These are phyloP conservation scores for Bacidia gigantensis DNA, from an alignment of 495 filamentous ascomycete species.

Conservation along the genomic window DNA sequence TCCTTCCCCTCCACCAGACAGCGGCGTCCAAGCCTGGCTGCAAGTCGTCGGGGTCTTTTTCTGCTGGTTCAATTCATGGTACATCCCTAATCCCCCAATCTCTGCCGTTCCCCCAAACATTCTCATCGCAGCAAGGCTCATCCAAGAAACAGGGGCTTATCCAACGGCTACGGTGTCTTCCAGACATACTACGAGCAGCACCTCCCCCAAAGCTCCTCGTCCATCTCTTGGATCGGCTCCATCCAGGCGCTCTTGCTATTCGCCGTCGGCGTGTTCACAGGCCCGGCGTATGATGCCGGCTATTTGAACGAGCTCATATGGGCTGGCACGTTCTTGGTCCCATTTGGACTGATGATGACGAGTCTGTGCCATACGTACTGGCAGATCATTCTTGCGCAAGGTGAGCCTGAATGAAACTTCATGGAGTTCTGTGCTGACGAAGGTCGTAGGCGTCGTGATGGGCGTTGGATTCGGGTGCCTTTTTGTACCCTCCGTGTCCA, in stretches of 20 bases:
- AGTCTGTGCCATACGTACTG: constrained; percentile 42
- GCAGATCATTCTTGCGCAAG: constrained; percentile 46
- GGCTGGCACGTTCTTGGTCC: constrained; percentile 44
- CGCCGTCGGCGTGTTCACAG: constrained; percentile 46
- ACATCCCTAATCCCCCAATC: not conserved
- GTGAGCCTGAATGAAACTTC: not conserved
- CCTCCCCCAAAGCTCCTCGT: constrained; percentile 1
- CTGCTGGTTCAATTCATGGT: constrained; percentile 25
- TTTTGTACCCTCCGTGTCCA: constrained; percentile 45
- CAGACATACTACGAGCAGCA: constrained; percentile 28
- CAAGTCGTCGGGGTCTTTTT: constrained; percentile 20
- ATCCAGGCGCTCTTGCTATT: constrained; percentile 56
- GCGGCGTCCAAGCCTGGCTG: constrained; percentile 21
- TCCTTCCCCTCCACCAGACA: constrained; percentile 13
- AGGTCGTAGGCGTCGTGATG: constrained; percentile 27
- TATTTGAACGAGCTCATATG: constrained; percentile 43
- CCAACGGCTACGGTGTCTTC: constrained; percentile 21
- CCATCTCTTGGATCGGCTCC: constrained; percentile 48
- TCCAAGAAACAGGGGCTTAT: constrained; percentile 1
- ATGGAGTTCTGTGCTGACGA: not conserved
- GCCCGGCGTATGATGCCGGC: constrained; percentile 56
- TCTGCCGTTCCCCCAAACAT: not conserved
- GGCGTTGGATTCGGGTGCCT: constrained; percentile 33
- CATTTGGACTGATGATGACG: constrained; percentile 57
- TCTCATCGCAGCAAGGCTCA: not conserved